These are phyloP conservation scores for Coriaria nepalensis DNA, from an alignment of 306 rosid species.

Conservation along the genomic window DNA sequence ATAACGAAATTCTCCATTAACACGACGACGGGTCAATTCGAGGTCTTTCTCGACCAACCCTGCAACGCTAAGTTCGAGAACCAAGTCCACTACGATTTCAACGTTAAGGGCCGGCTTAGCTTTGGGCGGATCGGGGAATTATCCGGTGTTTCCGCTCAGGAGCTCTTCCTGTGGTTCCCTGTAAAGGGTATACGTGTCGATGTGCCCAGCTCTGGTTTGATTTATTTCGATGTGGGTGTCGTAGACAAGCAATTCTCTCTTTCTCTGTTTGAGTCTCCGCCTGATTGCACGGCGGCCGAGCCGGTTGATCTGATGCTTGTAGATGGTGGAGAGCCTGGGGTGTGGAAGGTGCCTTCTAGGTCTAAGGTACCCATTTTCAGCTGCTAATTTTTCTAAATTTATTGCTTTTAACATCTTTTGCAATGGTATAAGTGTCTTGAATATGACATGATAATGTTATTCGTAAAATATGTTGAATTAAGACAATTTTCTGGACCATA, in stretches of 20 bases:
- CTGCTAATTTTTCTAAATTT: too few relatives aligned
- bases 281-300: constrained; percentile 44
- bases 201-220: constrained; percentile 55
- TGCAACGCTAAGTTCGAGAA: constrained; percentile 91
- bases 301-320: constrained; percentile 15
- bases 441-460: too few relatives aligned
- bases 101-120: constrained; percentile 42
- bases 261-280: constrained; percentile 62
- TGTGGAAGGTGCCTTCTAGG: background rate
- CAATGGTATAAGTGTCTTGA: too few relatives aligned
- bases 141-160: constrained; percentile 71
- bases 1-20: constrained; percentile 38
- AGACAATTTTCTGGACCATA: too few relatives aligned
- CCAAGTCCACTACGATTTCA: constrained; percentile 63
- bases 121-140: constrained; percentile 50
- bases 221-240: constrained; percentile 85
- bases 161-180: constrained; percentile 77
- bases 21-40: constrained; percentile 26
- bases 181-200: constrained; percentile 76
- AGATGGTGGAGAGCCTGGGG: background rate
- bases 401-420: too few relatives aligned
- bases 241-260: constrained; percentile 77
- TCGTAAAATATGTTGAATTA: too few relatives aligned
- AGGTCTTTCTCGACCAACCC: constrained; percentile 42
- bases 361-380: constrained; percentile 11